Base-by-base conservation (phyloP, 2,329 filamentous ascomycete species). In the Fusarium illudens region DNA sequence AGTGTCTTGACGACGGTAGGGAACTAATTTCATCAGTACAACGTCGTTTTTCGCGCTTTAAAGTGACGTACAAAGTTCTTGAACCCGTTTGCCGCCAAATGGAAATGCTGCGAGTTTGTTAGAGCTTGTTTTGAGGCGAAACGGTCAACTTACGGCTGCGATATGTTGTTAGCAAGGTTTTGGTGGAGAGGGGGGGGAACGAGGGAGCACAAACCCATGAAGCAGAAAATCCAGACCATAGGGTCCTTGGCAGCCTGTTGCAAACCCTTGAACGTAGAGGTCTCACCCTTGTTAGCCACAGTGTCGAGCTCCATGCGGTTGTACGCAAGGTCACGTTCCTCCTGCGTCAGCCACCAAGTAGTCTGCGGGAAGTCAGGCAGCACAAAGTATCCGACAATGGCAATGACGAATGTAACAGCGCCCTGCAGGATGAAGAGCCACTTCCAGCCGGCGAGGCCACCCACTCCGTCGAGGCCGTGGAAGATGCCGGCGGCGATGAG, bases 381-480 rank as follows among this genome's bases (percentile, higher is more conserved):
- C 25, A 76, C 19, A 25, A 76, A 77, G 57, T 70, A 77, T 4
- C 75, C 72, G 0, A 52, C 7, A 8, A 77, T 32, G 8, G 74
- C 74, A 8, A 76, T 67, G 12, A 74, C 62, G 9, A 76, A 72
- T 2, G 75, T 75, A 11, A 77, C 82, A 2, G 82, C 80, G 13
- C 89, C 89, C 75, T 92, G 89, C 7, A 91, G 86, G 50, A 92
- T 89, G 74, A 91, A 92, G 0, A 91, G 81, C 73, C 77, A 79
- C 48, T 73, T 75, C 77, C 77, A 78, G 2, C 76, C 76, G 3
- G 67, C 60, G 3, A 78, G 34, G 0, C 73, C 71, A 12, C 57
- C 66, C 4, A 70, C 60, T 2, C 73, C 73, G 10, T 75, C 75
- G 30, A 78, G 67, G 1, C 71, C 71, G 17, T 70, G 74, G 54